Base-by-base conservation (phyloP, 371 early-diverging fungal species). In the Rozella allomycis region DNA sequence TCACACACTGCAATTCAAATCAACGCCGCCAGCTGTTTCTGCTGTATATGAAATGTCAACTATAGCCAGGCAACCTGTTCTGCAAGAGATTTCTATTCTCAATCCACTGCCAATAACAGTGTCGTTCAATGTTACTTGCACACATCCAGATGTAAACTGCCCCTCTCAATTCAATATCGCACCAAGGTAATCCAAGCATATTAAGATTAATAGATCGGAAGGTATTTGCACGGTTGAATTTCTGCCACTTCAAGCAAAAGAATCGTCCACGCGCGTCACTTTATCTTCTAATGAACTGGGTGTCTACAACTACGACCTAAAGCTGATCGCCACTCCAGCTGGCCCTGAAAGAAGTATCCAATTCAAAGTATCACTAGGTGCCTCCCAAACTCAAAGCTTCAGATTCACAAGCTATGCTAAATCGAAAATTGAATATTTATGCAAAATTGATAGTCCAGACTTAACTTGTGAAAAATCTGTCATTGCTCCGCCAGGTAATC, bases 401-500 rank as follows among this genome's bases (percentile, higher is more conserved):
- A 42, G 63, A 10, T 63, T 65, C 32, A 18, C 48, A 23, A 55
- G 54, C 28, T 62, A 33, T 34, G 43, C 55, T 3, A 57, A 56
- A 33, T 26, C 41, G 2, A 60, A 58, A 35, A 56, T 58, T 1
- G 66, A 65, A 30, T 63, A 48, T 35, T 25, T 29, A 2, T 58
- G 58, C 38, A 45, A 46, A 30, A 32, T 58, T 17, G 66, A 65
- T 14, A 46, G 43, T 17, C 28, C 52, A 2, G 66, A 65, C 26
- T 65, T 65, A 38, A 17, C 40, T n/a, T 46, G 50, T 12, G 66
- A 65, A 26, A 65, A 63, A 31, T 42, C 54, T 8, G 47, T 58
- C 11, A 35, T 40, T 3, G 59, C 52, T 11, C 47, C 54, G 2
- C 40, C 59, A 40, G 61, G 61, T 58, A 43, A 4, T 30, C n/a